Percentiles rank a stretch among this genome's conserved stretches.
Conservation (phyloP, 1,284 basidiomycete genomes). For the Tausonia pullulans region DNA sequence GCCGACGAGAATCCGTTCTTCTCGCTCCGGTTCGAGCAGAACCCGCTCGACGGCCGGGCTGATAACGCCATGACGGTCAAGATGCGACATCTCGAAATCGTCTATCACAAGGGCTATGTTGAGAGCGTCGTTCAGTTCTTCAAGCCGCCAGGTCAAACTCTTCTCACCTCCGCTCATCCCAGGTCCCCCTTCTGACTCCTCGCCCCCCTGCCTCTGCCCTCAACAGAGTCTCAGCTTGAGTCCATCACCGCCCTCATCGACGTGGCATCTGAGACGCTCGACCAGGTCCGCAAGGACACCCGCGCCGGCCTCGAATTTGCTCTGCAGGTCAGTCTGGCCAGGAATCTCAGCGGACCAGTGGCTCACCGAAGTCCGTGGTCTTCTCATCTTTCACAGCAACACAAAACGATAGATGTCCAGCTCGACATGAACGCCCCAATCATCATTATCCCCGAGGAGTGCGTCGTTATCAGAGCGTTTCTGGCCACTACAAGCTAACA, state of each 20-base stretch:
- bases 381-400: conserved; percentile 43
- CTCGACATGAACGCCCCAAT: conserved; percentile 96
- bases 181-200: conserved; percentile 26
- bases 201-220: conserved; percentile 30
- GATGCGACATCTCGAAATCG: conserved; percentile 95
- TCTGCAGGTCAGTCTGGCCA: conserved; percentile 35
- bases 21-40: conserved; percentile 81
- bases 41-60: conserved; percentile 84
- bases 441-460: conserved; percentile 95
- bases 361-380: not conserved
- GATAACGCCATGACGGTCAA: conserved; percentile 82
- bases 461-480: conserved; percentile 24
- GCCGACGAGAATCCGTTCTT: conserved; percentile 63
- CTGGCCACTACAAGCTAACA: not conserved
- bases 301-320: conserved; percentile 90
- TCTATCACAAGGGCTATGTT: conserved; percentile 90
- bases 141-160: conserved; percentile 53
- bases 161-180: conserved; percentile 41
- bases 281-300: conserved; percentile 90
- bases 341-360: not conserved
- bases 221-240: conserved; percentile 34
- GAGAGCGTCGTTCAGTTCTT: conserved; percentile 90
- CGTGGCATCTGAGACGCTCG: conserved; percentile 87
- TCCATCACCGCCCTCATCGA: conserved; percentile 41
- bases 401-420: conserved; percentile 91